Evolutionary conservation across 306 rosid genomes (phyloP), one percentile per base, ranked within the genome.

Genomic region (Trichosanthes truncata): DNA sequence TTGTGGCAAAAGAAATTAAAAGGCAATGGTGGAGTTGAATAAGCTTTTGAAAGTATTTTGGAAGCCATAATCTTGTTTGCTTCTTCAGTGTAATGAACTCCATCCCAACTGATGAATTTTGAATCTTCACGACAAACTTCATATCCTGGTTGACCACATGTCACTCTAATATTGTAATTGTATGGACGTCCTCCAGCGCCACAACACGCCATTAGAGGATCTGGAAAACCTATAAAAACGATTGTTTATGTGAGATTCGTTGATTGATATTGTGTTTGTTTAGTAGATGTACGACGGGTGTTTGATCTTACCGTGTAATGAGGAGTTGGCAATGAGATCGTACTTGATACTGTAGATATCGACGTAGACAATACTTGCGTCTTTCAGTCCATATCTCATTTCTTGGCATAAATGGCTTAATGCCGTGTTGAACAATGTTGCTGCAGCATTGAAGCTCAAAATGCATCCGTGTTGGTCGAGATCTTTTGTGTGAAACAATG

Each of bases 161-260:
- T 89, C 78, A 92, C 86, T 56, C 86, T 83, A 18, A 46, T 59
- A 48, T 91, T 83, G 83, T 88, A 95, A 74, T 95, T 95, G 88
- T 95, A 92, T 9, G 98, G 97, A 60, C 93, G 96, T 10, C 98
- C 97, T 71, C 98, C 98, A 14, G 14, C 76, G 15, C 98, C 98
- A 45, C 98, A 95, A 78, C 98, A 95, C 46, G 90, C 93, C 96
- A 89, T 89, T 77, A 91, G 82, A 1, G 97, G 97, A 78, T 82
- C 86, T 6, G 93, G 52, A 83, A 95, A 95, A 84, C 93, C 98
- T 95, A 23, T 60, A 62, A 72, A n/a, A 68, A 72, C 10, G 68
- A 17, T 15, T 9, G 7, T 63, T 80, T 6, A 68, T 63, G 21
- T n/a, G 55, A 26, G 29, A 80, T 17, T 67, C 21, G 33, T 73